Evolutionary conservation across 768 basidiomycete species (phyloP).

Genomic region (Leucogyrophana mollusca): DNA sequence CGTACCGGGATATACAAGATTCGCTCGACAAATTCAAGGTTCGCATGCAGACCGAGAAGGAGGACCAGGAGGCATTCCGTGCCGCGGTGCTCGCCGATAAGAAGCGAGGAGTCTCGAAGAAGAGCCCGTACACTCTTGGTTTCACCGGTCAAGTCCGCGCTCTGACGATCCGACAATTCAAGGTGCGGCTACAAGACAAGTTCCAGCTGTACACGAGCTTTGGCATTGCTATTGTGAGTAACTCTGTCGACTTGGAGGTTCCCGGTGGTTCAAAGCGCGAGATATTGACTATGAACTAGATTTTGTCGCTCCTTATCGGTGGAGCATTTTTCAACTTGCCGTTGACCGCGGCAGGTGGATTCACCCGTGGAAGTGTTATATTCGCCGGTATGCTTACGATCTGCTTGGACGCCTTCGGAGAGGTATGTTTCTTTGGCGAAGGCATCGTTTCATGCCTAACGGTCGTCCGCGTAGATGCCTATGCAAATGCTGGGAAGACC

Average conservation of each 20-base stretch:
- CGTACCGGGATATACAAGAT: conserved; percentile 41
- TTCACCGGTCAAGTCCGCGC: conserved; percentile 73
- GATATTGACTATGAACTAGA: conserved; percentile 28
- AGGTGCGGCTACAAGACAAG: conserved; percentile 68
- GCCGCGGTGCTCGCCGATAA: conserved; percentile 75
- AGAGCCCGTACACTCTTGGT: conserved; percentile 81
- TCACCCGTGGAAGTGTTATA: conserved; percentile 83
- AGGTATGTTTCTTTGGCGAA: conserved; percentile 41
- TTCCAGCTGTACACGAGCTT: conserved; percentile 78
- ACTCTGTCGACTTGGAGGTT: not conserved
- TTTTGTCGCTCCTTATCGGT: conserved; percentile 66
- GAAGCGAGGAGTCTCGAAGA: conserved; percentile 71
- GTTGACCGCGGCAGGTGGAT: conserved; percentile 72
- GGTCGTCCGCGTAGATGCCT: conserved; percentile 47
- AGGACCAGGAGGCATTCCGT: conserved; percentile 76
- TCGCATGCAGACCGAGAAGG: conserved; percentile 55
- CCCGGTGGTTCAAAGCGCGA: not conserved
- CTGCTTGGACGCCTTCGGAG: conserved; percentile 71
- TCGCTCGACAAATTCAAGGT: conserved; percentile 55
- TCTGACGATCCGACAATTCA: conserved; percentile 71
- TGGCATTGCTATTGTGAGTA: conserved; percentile 53
- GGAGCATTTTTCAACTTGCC: conserved; percentile 75
- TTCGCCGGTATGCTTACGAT: conserved; percentile 69
- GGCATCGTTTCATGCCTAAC: conserved; percentile 4
- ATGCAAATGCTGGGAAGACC: conserved; percentile 80